Evolutionary conservation across 805 yeast genomes (phyloP), one percentile per base, ranked within the genome.

Genomic region (Kuraishia cidri): DNA sequence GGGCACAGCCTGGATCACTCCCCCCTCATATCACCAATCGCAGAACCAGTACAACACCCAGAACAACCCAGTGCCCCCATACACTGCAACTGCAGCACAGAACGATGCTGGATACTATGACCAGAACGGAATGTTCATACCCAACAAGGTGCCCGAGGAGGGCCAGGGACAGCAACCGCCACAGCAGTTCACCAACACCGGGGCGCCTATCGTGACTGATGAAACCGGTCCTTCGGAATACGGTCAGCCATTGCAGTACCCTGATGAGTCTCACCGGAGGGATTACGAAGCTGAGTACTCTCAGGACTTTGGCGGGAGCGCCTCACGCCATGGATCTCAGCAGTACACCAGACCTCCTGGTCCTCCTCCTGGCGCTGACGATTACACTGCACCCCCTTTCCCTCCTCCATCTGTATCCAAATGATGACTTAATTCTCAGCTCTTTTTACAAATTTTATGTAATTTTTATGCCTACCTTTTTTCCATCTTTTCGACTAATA

Each of bases 1-100:
- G 37, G 90, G 90, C 7, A 82, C 92, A 1, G 72, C 82, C 8
- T 82, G 94, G 94, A 73, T 86, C 61, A 80, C 92, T 0, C 95
- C 95, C 5, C 94, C 94, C 1, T 64, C 78, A 8, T 84, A 84
- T 47, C 50, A 63, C 30, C 85, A 77, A 42, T 71, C 86, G 1
- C 82, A 81, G 45, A 61, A 59, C 32, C 76, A 72, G 37, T 69
- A 73, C 41, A 60, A 66, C 34, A 32, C 22, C 8, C 37, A 43
- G 2, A 31, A 27, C 23, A 65, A 63, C 29, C 69, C 68, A 1
- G 84, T 80, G 1, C 94, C 94, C 0, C 66, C 78, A 3, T 82
- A 82, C 41, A 72, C 86, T 0, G 82, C 61, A 9, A 56, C 62
- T 11, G 76, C 87, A 0, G 77, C 76, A 40, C 84, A 77, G 19